Evolutionary conservation across 441 rosid species (phyloP).

Genomic region (Euphorbia schlechtendalii): DNA sequence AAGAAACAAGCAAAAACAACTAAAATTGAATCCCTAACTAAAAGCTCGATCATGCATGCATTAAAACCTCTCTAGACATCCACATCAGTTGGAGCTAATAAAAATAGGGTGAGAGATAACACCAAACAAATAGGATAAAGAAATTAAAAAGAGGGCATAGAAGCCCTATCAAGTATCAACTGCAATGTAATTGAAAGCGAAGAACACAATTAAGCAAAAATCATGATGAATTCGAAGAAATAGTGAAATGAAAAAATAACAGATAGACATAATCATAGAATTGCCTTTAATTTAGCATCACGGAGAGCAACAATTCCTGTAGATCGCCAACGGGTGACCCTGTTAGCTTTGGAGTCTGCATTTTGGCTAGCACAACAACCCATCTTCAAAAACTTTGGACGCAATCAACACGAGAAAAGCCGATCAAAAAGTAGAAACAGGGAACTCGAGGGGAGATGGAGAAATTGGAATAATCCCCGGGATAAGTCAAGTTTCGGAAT

Average conservation of each 20-base stretch:
- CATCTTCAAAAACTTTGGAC: slow-evolving; percentile 29
- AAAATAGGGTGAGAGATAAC: not conserved
- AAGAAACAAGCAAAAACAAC: not conserved
- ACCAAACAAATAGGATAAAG: not conserved
- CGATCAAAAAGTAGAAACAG: not conserved
- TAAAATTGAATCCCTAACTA: not conserved
- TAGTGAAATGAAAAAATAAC: too few species aligned
- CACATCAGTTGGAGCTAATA: not conserved
- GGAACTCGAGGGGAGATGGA: not conserved
- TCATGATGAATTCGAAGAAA: too few species aligned
- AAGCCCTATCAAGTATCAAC: too few species aligned
- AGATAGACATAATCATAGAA: not conserved
- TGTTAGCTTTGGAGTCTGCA: slow-evolving; percentile 59
- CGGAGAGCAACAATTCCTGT: slow-evolving; percentile 90
- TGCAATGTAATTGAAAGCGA: too few species aligned
- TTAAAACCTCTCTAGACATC: not conserved
- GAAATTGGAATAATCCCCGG: too few species aligned
- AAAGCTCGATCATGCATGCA: not conserved
- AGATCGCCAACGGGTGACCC: slow-evolving; percentile 81
- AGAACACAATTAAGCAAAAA: too few species aligned
- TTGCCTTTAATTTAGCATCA: slow-evolving; percentile 84
- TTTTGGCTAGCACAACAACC: slow-evolving; percentile 73
- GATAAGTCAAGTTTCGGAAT: not conserved
- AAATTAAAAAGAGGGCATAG: not conserved
- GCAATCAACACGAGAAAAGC: not conserved